A percentile compares a stretch with the other conserved stretches of the same genome.
Evolutionary conservation across 2,329 filamentous ascomycete species (phyloP).

Genomic region (Thelonectria blattea): DNA sequence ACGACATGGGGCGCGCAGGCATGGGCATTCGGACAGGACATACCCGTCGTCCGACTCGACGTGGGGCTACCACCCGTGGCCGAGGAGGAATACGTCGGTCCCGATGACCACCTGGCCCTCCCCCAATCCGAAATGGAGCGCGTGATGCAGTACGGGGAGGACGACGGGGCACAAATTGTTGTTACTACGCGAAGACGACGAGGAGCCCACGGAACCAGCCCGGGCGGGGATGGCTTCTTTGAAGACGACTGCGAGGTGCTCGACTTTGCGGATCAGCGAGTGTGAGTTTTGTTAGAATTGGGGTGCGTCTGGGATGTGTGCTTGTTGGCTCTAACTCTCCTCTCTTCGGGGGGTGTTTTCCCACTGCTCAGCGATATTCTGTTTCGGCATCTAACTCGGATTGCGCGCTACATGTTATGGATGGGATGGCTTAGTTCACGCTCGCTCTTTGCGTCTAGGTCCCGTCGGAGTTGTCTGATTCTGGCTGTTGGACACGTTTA

Average conservation of each 20-base stretch:
- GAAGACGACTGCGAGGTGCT: slow-evolving; percentile 92
- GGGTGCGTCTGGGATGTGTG: slow-evolving; percentile 19
- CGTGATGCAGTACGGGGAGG: slow-evolving; percentile 64
- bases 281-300: slow-evolving; percentile 47
- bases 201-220: slow-evolving; percentile 53
- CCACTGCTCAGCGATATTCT: slow-evolving; percentile 22
- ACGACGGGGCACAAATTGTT: slow-evolving; percentile 79
- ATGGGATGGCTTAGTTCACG: slow-evolving; percentile 29
- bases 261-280: slow-evolving; percentile 79
- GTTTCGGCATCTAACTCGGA: slow-evolving; percentile 22
- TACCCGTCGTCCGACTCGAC: slow-evolving; percentile 58
- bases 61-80: slow-evolving; percentile 52
- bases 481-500: slow-evolving; percentile 39
- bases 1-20: slow-evolving; percentile 30
- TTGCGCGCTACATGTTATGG: slow-evolving; percentile 19
- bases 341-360: slow-evolving; percentile 20
- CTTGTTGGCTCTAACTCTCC: slow-evolving; percentile 31
- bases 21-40: slow-evolving; percentile 68
- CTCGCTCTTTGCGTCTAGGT: slow-evolving; percentile 28
- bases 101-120: slow-evolving; percentile 64
- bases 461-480: slow-evolving; percentile 39
- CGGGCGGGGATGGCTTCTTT: slow-evolving; percentile 80
- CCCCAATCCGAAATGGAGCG: slow-evolving; percentile 70
- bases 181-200: slow-evolving; percentile 78
- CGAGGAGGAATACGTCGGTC: slow-evolving; percentile 59